phyloP scores from a whole-genome alignment of 1,284 basidiomycete species.

The Ceraceosorus guamensis region DNA sequence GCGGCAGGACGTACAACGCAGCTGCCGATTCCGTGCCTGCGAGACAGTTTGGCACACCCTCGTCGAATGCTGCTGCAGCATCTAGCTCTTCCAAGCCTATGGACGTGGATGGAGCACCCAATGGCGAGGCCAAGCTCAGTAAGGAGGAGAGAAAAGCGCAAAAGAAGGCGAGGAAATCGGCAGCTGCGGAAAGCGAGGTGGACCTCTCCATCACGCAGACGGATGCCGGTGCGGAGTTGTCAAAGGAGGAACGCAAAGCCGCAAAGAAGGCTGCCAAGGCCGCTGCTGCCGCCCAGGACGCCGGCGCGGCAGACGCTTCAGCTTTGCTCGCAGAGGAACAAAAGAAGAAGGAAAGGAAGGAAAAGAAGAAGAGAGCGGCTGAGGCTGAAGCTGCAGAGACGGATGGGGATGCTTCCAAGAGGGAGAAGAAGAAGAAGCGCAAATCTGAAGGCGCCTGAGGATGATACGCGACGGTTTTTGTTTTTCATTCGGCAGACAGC shows the following conservation, averaged over 20 bases:
- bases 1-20: constrained; percentile 39
- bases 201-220: constrained; percentile 8
- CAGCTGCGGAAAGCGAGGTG: constrained; percentile 11
- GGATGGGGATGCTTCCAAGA: constrained; percentile 29
- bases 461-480: too few relatives aligned
- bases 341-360: constrained; percentile 42
- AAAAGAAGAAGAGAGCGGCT: constrained; percentile 26
- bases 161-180: constrained; percentile 51
- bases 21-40: constrained; percentile 35
- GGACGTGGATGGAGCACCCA: constrained; percentile 52
- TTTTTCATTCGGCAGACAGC: too few relatives aligned
- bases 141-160: constrained; percentile 24
- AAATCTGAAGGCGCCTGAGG: not conserved
- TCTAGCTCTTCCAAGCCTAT: constrained; percentile 34
- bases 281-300: constrained; percentile 8
- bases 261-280: constrained; percentile 29
- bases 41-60: constrained; percentile 10
- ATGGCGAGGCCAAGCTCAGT: constrained; percentile 43
- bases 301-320: not conserved
- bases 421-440: constrained; percentile 38
- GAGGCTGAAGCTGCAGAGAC: constrained; percentile 23
- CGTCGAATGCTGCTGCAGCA: constrained; percentile 14
- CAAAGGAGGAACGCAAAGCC: constrained; percentile 35
- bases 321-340: constrained; percentile 14
- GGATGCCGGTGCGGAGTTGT: constrained; percentile 21